phyloP scores from a whole-genome alignment of 192 early-diverging fungal species.

The Linnemannia hyalina region DNA sequence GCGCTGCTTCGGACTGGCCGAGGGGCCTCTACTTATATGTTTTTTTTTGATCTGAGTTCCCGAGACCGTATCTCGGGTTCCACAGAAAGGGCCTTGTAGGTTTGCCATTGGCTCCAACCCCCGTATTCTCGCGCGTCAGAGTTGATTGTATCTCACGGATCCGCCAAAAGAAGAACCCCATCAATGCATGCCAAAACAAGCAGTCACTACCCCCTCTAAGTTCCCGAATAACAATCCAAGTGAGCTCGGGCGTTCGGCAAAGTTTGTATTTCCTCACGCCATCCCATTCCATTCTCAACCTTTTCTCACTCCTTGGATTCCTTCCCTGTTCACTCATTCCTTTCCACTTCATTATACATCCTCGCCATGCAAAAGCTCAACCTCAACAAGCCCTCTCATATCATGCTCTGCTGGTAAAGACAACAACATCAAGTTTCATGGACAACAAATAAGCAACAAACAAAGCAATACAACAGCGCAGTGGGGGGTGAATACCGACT shows the following conservation, averaged over 20 bases:
- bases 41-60: too few species aligned
- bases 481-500: too few species aligned
- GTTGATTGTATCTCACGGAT: background rate
- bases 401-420: conserved; percentile 50
- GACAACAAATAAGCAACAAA: background rate
- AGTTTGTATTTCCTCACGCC: background rate
- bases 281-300: background rate
- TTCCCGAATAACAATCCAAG: background rate
- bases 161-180: conserved; percentile 6
- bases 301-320: background rate
- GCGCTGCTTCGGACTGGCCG: too few species aligned
- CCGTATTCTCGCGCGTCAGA: background rate
- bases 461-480: background rate
- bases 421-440: too few species aligned
- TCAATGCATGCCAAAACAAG: conserved; percentile 8
- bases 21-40: too few species aligned
- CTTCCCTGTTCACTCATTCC: background rate
- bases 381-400: conserved; percentile 55
- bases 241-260: background rate
- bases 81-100: too few species aligned
- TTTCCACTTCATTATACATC: background rate
- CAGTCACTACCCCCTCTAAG: background rate
- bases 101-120: background rate
- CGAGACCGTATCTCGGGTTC: too few species aligned
- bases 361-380: conserved; percentile 32